Base-by-base conservation (phyloP, 169 alveolate species). In the Cryptosporidium andersoni region DNA sequence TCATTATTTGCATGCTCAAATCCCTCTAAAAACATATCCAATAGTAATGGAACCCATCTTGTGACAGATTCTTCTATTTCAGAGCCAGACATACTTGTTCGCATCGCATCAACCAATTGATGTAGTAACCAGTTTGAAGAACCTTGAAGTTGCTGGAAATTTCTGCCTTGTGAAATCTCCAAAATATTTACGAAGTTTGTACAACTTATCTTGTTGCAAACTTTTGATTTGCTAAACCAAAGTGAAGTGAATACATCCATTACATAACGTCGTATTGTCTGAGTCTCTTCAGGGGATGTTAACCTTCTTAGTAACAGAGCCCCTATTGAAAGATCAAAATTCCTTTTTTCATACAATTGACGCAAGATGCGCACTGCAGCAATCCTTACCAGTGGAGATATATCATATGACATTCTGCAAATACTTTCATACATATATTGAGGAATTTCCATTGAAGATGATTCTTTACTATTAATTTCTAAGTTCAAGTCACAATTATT, bases 301-400 rank as follows among this genome's bases (percentile, higher is more conserved):
- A 68, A 66, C 4, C 85, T 74, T 48, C 60, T 74, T 43, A 74
- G 47, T 25, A 74, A 48, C 16, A 74, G n/a, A 11, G 36, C 36
- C 2, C 74, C 85, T 14, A 74, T 74, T 45, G 55, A 45, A 45
- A 58, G n/a, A 16, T 74, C 60, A 2, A 60, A 14, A 58, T 66
- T 66, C 40, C 45, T 42, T 45, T 60, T 64, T 2, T 42, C 52
- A 58, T 45, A 74, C 47, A 74, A 8, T 25, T n/a, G 40, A 47
- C 14, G 55, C n/a, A 74, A 58, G 14, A 74, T 58, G 7, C 47
- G 55, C 36, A 74, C 47, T 45, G 85, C 55, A 4, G 85, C 49
- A 66, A 74, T 56, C 48, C 85, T 74, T 25, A 74, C 85, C 40
- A 74, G 37, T 45, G 85, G 85, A 45, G 85, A 74, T 0, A 74